Evolutionary conservation across 1,284 basidiomycete genomes (phyloP), one percentile per base, ranked within the genome.

Genomic region (Stygiomarasmius scandens): DNA sequence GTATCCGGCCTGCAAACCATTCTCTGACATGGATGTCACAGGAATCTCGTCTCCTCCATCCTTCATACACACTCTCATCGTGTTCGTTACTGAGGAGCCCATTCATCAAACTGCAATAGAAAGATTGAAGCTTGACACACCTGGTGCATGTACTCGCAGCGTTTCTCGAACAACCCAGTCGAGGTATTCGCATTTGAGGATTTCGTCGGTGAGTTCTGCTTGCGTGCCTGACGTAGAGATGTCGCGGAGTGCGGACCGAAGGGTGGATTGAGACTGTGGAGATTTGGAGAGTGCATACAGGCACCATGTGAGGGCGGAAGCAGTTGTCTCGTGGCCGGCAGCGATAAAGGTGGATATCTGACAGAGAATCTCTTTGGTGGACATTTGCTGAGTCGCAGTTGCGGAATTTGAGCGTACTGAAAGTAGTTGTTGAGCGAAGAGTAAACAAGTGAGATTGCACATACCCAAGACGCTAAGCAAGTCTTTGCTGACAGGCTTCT

Each of bases 271-370:
- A 6, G 78, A 72, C 0, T 73, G 73, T 0, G 78, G 82, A 52
- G 83, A 67, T 32, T 74, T 76, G 0, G 85, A 76, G 19, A 93
- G 82, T 24, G 83, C 81, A 67, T 87, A 87, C 1, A 93, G 73
- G 56, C 82, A 84, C 91, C 91, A 95, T 3, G 87, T 83, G 1
- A 90, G 74, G 0, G 87, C 85, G 0, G 84, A 86, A 0, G 79
- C 73, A 16, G 80, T 81, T 3, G 83, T 86, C 66, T 89, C 86
- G 69, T 86, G 80, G 19, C 85, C 83, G 2, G 84, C 84, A n/a
- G 84, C 79, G 49, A 93, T 79, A 68, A 93, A 90, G 0, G 89
- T 93, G 8, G 86, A 85, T 60, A 93, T 90, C 69, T 93, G 90
- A 58, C 83, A 88, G 24, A 87, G 73, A 2, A 90, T 83, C 65